Percentiles rank a stretch among this genome's conserved stretches.
These are phyloP conservation scores for Hypholoma sublateritium DNA, from an alignment of 768 basidiomycete species.

Conservation along the genomic window DNA sequence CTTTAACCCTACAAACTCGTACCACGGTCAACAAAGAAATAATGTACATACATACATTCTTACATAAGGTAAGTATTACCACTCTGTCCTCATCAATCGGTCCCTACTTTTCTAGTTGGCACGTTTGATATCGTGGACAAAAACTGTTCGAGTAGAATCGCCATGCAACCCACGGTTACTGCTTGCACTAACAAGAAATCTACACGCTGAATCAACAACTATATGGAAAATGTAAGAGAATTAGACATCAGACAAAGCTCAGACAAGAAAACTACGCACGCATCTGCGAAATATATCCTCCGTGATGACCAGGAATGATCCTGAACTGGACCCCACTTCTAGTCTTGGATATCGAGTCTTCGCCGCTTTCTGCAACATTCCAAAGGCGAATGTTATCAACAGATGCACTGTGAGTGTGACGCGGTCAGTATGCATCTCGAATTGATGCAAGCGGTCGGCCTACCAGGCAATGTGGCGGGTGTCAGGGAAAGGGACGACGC, in stretches of 20 bases:
- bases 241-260: background rate
- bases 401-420: constrained; percentile 61
- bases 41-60: background rate
- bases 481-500: constrained; percentile 89
- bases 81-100: background rate
- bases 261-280: constrained; percentile 49
- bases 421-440: background rate
- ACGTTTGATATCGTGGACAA: constrained; percentile 85
- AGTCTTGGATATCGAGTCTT: constrained; percentile 62
- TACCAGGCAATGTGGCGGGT: constrained; percentile 90
- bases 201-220: constrained; percentile 86
- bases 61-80: too few relatives aligned
- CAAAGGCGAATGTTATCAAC: constrained; percentile 91
- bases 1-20: too few relatives aligned
- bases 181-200: constrained; percentile 88
- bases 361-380: constrained; percentile 82
- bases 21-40: background rate
- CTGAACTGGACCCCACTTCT: constrained; percentile 84
- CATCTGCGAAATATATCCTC: constrained; percentile 91
- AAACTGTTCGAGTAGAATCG: constrained; percentile 85
- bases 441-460: constrained; percentile 27
- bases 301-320: constrained; percentile 95
- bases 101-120: constrained; percentile 18
- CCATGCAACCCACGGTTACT: constrained; percentile 95
- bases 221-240: constrained; percentile 16